Conservation (phyloP, 192 early-diverging fungal genomes). For the Coemansia sp. region DNA sequence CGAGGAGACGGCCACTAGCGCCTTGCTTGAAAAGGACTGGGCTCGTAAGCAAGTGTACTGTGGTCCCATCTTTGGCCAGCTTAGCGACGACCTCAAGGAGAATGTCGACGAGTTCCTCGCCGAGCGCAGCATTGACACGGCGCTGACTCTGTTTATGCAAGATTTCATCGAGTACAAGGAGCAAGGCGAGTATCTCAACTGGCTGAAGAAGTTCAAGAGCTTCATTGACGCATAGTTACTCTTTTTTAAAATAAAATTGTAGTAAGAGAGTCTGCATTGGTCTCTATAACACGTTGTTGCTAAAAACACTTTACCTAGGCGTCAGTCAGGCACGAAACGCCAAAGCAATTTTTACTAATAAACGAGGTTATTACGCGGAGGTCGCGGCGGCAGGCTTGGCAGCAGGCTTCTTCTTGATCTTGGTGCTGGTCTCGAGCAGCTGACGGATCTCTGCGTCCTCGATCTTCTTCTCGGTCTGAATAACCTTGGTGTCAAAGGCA, state of each 20-base stretch:
- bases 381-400: constrained; percentile 28
- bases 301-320: too few relatives aligned
- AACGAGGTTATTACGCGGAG: constrained; percentile 10
- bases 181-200: constrained; percentile 89
- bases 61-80: constrained; percentile 89
- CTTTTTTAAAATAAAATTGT: neutral
- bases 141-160: constrained; percentile 83
- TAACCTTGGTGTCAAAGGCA: constrained; percentile 72
- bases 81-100: constrained; percentile 82
- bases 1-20: constrained; percentile 63
- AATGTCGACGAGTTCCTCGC: constrained; percentile 77
- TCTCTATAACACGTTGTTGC: too few relatives aligned
- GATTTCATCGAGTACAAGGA: constrained; percentile 94
- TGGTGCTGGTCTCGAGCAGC: constrained; percentile 67
- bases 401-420: constrained; percentile 53
- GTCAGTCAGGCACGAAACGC: too few relatives aligned
- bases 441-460: constrained; percentile 78
- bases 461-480: constrained; percentile 87
- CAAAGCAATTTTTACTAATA: neutral
- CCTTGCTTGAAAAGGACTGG: constrained; percentile 87
- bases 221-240: constrained; percentile 67
- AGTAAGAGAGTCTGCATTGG: neutral
- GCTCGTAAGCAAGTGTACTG: constrained; percentile 81
- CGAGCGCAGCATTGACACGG: constrained; percentile 88
- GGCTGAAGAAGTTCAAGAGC: constrained; percentile 80